Evolutionary conservation across 345 rosid genomes (phyloP).

Genomic region (Erodium maritimum): DNA sequence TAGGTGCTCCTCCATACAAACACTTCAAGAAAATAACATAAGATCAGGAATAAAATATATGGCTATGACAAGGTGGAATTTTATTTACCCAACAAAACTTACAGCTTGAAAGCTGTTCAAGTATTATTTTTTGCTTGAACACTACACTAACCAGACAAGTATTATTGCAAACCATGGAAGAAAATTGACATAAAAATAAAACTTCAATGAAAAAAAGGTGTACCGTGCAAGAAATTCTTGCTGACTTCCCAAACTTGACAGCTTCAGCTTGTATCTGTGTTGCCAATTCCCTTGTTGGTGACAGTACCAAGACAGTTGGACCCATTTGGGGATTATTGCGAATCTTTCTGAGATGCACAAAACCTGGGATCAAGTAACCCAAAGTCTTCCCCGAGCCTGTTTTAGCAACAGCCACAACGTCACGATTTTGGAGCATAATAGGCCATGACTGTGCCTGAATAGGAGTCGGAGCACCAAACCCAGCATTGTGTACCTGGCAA

Average conservation of each 20-base stretch:
- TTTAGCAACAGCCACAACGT: slow-evolving; percentile 93
- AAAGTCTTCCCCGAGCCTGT: slow-evolving; percentile 97
- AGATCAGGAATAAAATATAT: slow-evolving; percentile 3
- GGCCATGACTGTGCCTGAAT: slow-evolving; percentile 99
- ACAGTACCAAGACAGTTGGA: slow-evolving; percentile 80
- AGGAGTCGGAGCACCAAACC: slow-evolving; percentile 92
- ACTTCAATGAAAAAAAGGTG: slow-evolving; percentile 11
- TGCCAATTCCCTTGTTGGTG: slow-evolving; percentile 98
- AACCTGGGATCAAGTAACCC: slow-evolving; percentile 88
- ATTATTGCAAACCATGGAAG: not conserved
- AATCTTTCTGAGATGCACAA: slow-evolving; percentile 61
- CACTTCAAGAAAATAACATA: slow-evolving; percentile 37
- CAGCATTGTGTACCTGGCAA: slow-evolving; percentile 88
- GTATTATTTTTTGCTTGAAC: not conserved
- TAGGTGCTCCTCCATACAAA: slow-evolving; percentile 96
- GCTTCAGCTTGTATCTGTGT: slow-evolving; percentile 94
- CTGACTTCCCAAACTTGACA: slow-evolving; percentile 80
- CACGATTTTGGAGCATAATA: slow-evolving; percentile 75
- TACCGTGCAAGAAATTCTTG: slow-evolving; percentile 82
- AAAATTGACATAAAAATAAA: not conserved
- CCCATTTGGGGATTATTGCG: slow-evolving; percentile 66
- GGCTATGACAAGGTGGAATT: not conserved
- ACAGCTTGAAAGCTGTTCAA: not conserved
- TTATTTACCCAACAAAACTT: not conserved
- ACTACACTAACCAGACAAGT: not conserved